These are phyloP conservation scores for Quercus alba DNA, from an alignment of 306 rosid genomes.

Conservation along the genomic window DNA sequence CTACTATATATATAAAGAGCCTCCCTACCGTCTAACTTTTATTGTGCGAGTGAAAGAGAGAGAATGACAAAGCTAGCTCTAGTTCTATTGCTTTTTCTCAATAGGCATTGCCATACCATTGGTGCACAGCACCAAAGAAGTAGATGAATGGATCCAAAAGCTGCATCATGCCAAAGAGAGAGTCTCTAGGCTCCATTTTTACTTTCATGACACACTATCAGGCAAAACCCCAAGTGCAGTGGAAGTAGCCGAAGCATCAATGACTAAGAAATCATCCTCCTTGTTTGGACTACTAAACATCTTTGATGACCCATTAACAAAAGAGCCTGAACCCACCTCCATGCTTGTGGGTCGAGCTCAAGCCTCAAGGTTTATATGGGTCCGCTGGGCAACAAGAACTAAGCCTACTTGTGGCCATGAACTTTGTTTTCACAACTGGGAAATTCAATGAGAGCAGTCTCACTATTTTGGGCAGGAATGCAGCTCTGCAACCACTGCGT, in stretches of 20 bases:
- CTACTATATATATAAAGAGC: too few relatives aligned
- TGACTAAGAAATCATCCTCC: neutral
- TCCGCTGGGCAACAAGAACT: too few relatives aligned
- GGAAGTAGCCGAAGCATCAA: neutral
- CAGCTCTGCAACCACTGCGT: too few relatives aligned
- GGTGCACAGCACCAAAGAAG: neutral
- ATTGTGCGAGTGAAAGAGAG: neutral
- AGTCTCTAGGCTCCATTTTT: neutral
- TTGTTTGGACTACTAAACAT: neutral
- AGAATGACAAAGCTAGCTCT: neutral
- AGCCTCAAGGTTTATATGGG: too few relatives aligned
- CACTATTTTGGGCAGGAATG: too few relatives aligned
- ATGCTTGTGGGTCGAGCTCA: slow-evolving; percentile 1
- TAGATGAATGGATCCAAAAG: neutral
- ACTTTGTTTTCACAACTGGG: too few relatives aligned
- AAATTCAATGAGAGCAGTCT: too few relatives aligned
- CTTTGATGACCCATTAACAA: neutral
- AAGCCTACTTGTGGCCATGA: too few relatives aligned
- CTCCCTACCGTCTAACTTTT: too few relatives aligned
- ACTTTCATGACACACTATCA: too few relatives aligned
- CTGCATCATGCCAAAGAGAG: neutral
- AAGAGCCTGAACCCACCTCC: neutral
- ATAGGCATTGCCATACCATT: neutral
- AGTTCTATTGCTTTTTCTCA: neutral
- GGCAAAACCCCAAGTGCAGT: neutral